Evolutionary conservation across 2,329 filamentous ascomycete genomes (phyloP), one percentile per base, ranked within the genome.

Genomic region (Fusarium tjaetaba): DNA sequence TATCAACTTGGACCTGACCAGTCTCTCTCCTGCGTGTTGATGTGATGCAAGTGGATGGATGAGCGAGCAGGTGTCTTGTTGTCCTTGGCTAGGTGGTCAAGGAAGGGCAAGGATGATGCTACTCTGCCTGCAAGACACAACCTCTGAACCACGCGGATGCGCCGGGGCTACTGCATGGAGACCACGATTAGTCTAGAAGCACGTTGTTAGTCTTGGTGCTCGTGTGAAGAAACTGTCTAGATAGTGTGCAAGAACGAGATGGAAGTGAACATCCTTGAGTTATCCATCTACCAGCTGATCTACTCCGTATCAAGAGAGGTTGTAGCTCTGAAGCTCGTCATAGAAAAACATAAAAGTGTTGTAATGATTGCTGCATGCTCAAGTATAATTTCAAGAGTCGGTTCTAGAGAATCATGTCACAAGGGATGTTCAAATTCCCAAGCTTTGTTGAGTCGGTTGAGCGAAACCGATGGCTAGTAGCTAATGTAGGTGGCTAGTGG

Each of bases 91-190:
- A 32, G 45, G 45, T 48, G 24, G 52, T 71, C 49, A 61, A 60
- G 45, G 45, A 62, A 55, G 67, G 45, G 68, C 72, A 56, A 62
- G 68, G 65, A 71, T 67, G 60, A 32, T 38, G 62, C 26, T 46
- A 34, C 26, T 66, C 49, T 60, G 62, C 52, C 70, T 77, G 74
- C 75, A 74, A 77, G 76, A 72, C 75, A 76, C 66, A 64, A 69
- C 67, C 69, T 70, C 65, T 59, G 64, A 55, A 64, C 76, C 76
- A 77, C 65, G 72, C 72, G 73, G 76, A 74, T 67, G 66, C 62
- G 65, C 69, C 71, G 67, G 72, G 72, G 57, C 60, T 74, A 68
- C 65, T 73, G 70, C 71, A 76, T 77, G 64, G 69, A 71, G 76
- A 71, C 60, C 26, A 56, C 52, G 42, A 73, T 74, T 76, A 76